Conservation (phyloP, 805 yeast species). For the Vanderwaltozyma tropicalis region DNA sequence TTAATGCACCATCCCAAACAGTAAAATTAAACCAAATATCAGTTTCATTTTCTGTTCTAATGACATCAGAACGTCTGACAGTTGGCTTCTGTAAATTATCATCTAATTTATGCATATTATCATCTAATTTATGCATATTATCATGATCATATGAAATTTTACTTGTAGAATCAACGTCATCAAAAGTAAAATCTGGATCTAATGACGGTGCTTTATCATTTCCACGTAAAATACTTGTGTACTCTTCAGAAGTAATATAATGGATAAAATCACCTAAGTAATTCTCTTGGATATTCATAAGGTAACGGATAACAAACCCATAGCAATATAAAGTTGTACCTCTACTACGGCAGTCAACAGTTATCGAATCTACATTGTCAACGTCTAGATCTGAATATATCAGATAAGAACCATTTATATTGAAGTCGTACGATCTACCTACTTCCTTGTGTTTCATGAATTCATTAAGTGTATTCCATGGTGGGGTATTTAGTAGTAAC, state of each 20-base stretch:
- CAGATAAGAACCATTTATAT: constrained; percentile 54
- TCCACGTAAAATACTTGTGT: constrained; percentile 25
- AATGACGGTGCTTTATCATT: background rate
- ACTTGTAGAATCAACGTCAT: background rate
- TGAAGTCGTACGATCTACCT: constrained; percentile 58
- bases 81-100: constrained; percentile 1
- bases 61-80: constrained; percentile 14
- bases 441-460: constrained; percentile 53
- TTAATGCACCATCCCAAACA: constrained; percentile 57
- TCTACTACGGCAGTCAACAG: constrained; percentile 54
- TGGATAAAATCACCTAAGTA: constrained; percentile 82
- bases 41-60: constrained; percentile 56
- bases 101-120: background rate
- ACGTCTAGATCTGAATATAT: constrained; percentile 49
- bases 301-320: constrained; percentile 69
- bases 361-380: constrained; percentile 58
- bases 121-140: constrained; percentile 5
- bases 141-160: constrained; percentile 1
- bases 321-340: constrained; percentile 60
- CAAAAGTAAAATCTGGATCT: background rate
- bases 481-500: constrained; percentile 64
- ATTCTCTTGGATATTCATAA: constrained; percentile 71
- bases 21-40: constrained; percentile 68
- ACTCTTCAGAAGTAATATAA: constrained; percentile 82
- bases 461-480: constrained; percentile 80